Conservation (phyloP, 2,329 filamentous ascomycete species). For the Diaporthe ilicicola region DNA sequence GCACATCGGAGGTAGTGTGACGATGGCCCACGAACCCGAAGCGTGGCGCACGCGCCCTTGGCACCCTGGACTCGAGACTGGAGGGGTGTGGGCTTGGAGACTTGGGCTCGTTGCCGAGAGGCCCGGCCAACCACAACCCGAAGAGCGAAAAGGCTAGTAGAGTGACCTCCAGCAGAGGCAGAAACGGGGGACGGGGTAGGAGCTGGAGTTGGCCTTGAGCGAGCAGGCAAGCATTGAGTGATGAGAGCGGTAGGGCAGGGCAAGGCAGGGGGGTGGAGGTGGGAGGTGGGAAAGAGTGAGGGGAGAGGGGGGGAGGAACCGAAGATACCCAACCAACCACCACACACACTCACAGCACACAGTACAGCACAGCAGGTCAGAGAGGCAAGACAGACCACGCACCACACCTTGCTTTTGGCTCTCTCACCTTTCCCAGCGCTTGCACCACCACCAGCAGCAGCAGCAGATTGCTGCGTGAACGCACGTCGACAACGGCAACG, state of each 20-base stretch:
- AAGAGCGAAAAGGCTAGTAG: constrained; percentile 16
- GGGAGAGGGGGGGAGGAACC: background rate
- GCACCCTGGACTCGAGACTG: constrained; percentile 15
- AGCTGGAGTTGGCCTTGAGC: background rate
- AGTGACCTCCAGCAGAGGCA: constrained; percentile 12
- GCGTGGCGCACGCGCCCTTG: constrained; percentile 23
- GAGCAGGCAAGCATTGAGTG: background rate
- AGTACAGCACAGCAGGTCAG: background rate
- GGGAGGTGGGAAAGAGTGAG: background rate
- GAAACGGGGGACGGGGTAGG: too few relatives aligned
- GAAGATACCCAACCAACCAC: background rate
- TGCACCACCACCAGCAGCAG: background rate
- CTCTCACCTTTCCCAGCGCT: constrained; percentile 14
- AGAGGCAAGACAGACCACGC: background rate
- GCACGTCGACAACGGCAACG: constrained; percentile 13
- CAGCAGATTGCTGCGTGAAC: constrained; percentile 24
- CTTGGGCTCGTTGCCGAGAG: constrained; percentile 19
- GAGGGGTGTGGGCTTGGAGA: constrained; percentile 9
- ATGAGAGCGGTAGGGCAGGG: background rate
- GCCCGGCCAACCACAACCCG: constrained; percentile 15
- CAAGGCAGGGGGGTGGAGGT: background rate
- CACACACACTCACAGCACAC: background rate
- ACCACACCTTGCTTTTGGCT: background rate
- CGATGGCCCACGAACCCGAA: background rate
- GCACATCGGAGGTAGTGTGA: background rate